phyloP scores from a whole-genome alignment of 129 eudicot genomes.

The Flaveria sonorensis region DNA sequence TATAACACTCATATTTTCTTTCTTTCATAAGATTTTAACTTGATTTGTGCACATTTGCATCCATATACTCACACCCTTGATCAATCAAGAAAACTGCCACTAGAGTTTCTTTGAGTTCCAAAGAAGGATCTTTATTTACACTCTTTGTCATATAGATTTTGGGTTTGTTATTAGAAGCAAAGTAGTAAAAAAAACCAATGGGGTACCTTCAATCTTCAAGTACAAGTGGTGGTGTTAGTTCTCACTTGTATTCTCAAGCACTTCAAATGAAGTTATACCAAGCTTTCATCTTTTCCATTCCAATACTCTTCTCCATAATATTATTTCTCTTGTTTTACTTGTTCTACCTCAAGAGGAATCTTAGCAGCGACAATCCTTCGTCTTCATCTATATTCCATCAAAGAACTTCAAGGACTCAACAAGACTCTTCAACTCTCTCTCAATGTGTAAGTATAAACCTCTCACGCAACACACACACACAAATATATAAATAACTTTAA shows the following conservation, averaged over 20 bases:
- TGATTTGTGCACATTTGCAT: slow-evolving; percentile 12
- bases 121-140: slow-evolving; percentile 2
- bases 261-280: slow-evolving; percentile 63
- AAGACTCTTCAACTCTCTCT: slow-evolving; percentile 29
- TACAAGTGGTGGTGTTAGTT: slow-evolving; percentile 37
- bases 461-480: slow-evolving; percentile 3
- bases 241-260: slow-evolving; percentile 62
- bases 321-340: slow-evolving; percentile 67
- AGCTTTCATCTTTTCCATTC: slow-evolving; percentile 70
- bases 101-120: slow-evolving; percentile 17
- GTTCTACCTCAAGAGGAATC: slow-evolving; percentile 60
- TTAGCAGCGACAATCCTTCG: slow-evolving; percentile 22
- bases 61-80: slow-evolving; percentile 9
- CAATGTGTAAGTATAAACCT: slow-evolving; percentile 38
- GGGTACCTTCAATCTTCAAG: slow-evolving; percentile 51
- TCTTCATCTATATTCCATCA: slow-evolving; percentile 23
- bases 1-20: slow-evolving; percentile 18
- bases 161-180: slow-evolving; percentile 14
- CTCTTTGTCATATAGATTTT: slow-evolving; percentile 20
- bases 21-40: slow-evolving; percentile 20
- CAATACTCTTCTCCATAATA: slow-evolving; percentile 63
- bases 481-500: too few species aligned
- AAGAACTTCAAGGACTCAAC: slow-evolving; percentile 42
- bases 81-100: slow-evolving; percentile 27
- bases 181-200: slow-evolving; percentile 34